phyloP scores from a whole-genome alignment of 2,329 filamentous ascomycete genomes.

The Myriosclerotinia curreyana region DNA sequence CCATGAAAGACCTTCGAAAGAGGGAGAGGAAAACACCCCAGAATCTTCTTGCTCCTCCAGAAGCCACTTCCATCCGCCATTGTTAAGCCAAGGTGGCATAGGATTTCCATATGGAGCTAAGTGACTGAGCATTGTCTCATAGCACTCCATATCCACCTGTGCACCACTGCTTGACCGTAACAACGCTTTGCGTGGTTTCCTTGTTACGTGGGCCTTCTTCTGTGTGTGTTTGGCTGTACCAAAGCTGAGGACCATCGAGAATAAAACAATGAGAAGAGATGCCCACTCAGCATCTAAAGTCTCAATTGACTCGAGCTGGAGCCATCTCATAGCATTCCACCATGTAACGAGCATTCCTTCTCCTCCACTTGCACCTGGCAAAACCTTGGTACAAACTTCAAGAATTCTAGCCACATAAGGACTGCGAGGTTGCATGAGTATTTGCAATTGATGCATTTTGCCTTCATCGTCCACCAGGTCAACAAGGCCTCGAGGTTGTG shows the following conservation, averaged over 20 bases:
- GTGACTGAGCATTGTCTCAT: constrained; percentile 47
- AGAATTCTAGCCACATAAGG: constrained; percentile 61
- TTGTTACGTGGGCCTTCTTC: constrained; percentile 39
- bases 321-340: constrained; percentile 73
- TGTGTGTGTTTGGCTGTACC: constrained; percentile 43
- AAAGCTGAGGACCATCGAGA: constrained; percentile 61
- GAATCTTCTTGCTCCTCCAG: constrained; percentile 51
- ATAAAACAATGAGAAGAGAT: constrained; percentile 59
- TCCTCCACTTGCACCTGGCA: constrained; percentile 57
- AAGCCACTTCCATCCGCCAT: constrained; percentile 68
- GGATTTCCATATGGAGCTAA: constrained; percentile 40
- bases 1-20: constrained; percentile 24
- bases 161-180: constrained; percentile 50
- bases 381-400: constrained; percentile 59
- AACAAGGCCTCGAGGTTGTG: constrained; percentile 58
- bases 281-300: constrained; percentile 65
- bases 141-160: constrained; percentile 42
- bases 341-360: constrained; percentile 64
- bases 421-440: constrained; percentile 64
- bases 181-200: constrained; percentile 43
- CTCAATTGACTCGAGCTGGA: constrained; percentile 49
- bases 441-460: constrained; percentile 62
- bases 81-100: constrained; percentile 57
- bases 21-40: constrained; percentile 30
- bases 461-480: constrained; percentile 63